A percentile compares a stretch with the other conserved stretches of the same genome.
phyloP scores from a whole-genome alignment of 306 rosid species.

The Dalbergia cochinchinensis region DNA sequence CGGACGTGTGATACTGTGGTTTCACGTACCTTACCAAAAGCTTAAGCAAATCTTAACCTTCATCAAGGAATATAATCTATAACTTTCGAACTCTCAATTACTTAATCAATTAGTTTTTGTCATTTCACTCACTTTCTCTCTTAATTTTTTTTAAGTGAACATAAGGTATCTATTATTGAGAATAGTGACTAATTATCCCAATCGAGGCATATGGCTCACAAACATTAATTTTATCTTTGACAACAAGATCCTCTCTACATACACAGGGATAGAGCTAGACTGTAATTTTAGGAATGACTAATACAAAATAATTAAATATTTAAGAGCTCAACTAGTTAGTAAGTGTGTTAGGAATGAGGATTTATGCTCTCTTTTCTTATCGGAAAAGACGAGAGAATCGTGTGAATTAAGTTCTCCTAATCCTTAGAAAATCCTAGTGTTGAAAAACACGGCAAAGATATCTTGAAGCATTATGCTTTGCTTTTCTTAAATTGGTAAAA shows the following conservation, averaged over 20 bases:
- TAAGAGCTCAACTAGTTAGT: no score
- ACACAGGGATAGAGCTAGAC: no score
- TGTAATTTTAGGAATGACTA: no score
- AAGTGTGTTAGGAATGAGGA: no score
- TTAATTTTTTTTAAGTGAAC: no score
- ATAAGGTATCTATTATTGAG: no score
- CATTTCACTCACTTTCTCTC: neutral
- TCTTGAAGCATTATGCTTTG: neutral
- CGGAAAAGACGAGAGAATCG: neutral
- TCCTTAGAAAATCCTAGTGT: neutral
- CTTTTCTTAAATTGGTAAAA: neutral
- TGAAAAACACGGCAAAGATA: neutral
- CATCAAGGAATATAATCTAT: conserved; percentile 13
- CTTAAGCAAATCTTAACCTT: conserved; percentile 12
- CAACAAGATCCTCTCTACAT: no score
- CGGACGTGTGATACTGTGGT: conserved; percentile 4
- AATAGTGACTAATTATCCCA: no score
- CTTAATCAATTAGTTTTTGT: neutral
- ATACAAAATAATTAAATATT: no score
- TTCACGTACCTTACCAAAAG: neutral
- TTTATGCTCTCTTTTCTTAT: neutral
- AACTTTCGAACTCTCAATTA: neutral
- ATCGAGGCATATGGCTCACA: no score
- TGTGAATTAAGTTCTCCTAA: neutral
- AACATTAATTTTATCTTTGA: no score